Conservation (phyloP, 2,329 filamentous ascomycete genomes). For the Aureobasidium vineae region DNA sequence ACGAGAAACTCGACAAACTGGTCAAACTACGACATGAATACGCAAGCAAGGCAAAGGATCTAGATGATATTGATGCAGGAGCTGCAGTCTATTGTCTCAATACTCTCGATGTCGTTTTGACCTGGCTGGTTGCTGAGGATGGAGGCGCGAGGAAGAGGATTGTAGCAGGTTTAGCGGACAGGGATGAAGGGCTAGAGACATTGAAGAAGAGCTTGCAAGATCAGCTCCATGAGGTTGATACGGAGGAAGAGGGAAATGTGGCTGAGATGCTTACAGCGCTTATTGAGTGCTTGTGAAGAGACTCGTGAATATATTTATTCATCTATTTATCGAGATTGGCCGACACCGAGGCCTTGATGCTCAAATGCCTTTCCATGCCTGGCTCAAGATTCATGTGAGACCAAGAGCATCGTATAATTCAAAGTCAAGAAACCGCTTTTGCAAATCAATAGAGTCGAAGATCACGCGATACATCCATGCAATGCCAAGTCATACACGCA, state of each 20-base stretch:
- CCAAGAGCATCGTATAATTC: no score
- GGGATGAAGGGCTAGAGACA: constrained; percentile 62
- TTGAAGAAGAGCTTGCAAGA: constrained; percentile 68
- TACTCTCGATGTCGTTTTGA: constrained; percentile 77
- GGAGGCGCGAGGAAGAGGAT: constrained; percentile 68
- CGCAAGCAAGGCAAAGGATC: constrained; percentile 57
- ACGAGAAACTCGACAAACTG: constrained; percentile 76
- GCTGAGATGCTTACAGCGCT: constrained; percentile 67
- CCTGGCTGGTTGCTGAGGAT: constrained; percentile 92
- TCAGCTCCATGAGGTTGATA: constrained; percentile 60
- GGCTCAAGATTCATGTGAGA: no score
- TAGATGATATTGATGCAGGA: constrained; percentile 67
- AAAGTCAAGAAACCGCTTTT: no score
- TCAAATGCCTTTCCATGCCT: no score
- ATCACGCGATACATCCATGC: no score
- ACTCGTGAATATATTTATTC: no score
- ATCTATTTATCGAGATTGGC: no score
- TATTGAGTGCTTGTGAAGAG: constrained; percentile 36
- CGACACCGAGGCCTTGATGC: no score
- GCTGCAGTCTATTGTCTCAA: constrained; percentile 82
- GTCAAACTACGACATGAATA: constrained; percentile 71
- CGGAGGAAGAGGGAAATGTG: constrained; percentile 51
- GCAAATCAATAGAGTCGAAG: no score
- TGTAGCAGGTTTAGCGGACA: constrained; percentile 61
- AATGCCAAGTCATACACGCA: no score